Conservation (phyloP, 306 rosid genomes). For the Corylus americana region DNA sequence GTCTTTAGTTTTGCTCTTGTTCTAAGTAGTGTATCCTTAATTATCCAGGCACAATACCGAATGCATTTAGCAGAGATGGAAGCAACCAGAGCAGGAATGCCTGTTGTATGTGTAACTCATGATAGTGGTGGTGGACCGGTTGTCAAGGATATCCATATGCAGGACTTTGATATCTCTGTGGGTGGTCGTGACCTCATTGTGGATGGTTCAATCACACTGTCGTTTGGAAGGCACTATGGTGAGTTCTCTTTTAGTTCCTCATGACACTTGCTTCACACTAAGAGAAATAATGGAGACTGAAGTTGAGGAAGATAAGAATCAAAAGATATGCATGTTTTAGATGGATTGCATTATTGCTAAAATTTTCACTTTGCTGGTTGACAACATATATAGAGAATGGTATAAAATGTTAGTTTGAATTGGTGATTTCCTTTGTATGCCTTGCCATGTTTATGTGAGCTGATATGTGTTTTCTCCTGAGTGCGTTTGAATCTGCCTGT, state of each 20-base stretch:
- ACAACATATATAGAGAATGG: neutral
- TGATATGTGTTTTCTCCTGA: neutral
- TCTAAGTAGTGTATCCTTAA: slow-evolving; percentile 5
- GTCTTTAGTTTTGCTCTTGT: slow-evolving; percentile 4
- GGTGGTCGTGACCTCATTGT: slow-evolving; percentile 98
- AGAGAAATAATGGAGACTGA: neutral
- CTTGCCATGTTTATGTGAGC: neutral
- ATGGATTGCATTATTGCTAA: neutral
- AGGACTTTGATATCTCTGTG: slow-evolving; percentile 81
- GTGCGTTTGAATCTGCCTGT: neutral
- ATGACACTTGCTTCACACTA: neutral
- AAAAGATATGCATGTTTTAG: neutral
- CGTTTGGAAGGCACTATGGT: slow-evolving; percentile 97
- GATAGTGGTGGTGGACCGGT: slow-evolving; percentile 60
- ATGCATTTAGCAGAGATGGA: slow-evolving; percentile 94
- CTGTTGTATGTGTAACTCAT: slow-evolving; percentile 73
- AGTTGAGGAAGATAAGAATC: neutral
- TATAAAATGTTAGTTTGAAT: neutral
- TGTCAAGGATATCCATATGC: slow-evolving; percentile 94
- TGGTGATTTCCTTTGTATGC: neutral
- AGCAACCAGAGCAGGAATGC: slow-evolving; percentile 95
- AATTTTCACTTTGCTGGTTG: neutral
- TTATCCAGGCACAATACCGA: slow-evolving; percentile 69
- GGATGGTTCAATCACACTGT: slow-evolving; percentile 83
- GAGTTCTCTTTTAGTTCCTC: slow-evolving; percentile 25